A percentile compares a stretch with the other conserved stretches of the same genome.
Conservation (phyloP, 148 eudicot species). For the Silene conica region DNA sequence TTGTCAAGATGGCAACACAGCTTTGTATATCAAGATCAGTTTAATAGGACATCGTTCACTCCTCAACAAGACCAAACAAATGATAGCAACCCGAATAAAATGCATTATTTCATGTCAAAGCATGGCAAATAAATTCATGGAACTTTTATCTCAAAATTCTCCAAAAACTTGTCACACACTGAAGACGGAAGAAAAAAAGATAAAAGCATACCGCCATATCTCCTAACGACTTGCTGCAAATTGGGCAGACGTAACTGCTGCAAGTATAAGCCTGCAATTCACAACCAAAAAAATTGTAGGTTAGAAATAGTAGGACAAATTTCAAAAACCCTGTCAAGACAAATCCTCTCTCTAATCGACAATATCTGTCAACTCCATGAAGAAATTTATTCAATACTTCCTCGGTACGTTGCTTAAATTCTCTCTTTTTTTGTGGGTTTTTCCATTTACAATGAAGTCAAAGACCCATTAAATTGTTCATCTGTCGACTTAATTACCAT, state of each 20-base stretch:
- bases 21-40: background rate
- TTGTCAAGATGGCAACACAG: background rate
- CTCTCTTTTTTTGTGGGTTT: background rate
- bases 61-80: background rate
- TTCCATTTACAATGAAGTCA: background rate
- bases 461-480: background rate
- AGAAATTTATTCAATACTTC: background rate
- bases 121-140: background rate
- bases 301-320: constrained; percentile 11
- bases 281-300: constrained; percentile 11
- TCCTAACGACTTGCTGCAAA: constrained; percentile 92
- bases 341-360: background rate
- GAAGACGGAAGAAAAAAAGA: background rate
- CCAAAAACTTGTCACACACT: background rate
- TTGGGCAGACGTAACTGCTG: constrained; percentile 83
- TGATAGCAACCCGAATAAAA: background rate
- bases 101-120: background rate
- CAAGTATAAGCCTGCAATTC: constrained; percentile 57
- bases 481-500: background rate
- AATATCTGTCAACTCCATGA: background rate
- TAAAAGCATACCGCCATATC: constrained; percentile 80
- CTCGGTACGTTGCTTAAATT: background rate
- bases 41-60: constrained; percentile 1
- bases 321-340: background rate
- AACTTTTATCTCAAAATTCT: background rate